A percentile compares a stretch with the other conserved stretches of the same genome.
phyloP scores from a whole-genome alignment of 371 early-diverging fungal species.

The Globomyces sp. region DNA sequence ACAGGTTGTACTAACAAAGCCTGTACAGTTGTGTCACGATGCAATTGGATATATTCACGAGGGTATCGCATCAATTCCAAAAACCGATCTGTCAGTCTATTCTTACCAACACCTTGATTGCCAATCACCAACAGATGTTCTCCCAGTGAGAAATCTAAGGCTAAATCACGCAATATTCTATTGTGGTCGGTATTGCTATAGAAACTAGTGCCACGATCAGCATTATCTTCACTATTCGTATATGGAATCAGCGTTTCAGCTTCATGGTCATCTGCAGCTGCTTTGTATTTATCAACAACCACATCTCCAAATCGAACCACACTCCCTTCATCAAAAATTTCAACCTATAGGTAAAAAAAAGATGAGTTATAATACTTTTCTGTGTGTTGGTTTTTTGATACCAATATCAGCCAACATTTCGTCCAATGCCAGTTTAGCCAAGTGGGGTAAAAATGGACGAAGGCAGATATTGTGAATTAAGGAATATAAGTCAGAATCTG shows the following conservation, averaged over 20 bases:
- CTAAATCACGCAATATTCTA: conserved; percentile 61
- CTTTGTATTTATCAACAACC: background rate
- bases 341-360: background rate
- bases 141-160: conserved; percentile 68
- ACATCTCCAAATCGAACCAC: conserved; percentile 29
- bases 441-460: conserved; percentile 70
- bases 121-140: conserved; percentile 68
- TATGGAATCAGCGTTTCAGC: conserved; percentile 31
- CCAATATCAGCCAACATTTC: conserved; percentile 60
- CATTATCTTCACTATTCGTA: conserved; percentile 62
- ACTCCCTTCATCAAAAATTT: background rate
- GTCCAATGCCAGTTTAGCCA: conserved; percentile 68
- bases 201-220: conserved; percentile 71
- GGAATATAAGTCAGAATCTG: conserved; percentile 65
- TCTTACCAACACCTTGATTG: conserved; percentile 88
- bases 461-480: conserved; percentile 72
- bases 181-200: conserved; percentile 77
- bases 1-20: conserved; percentile 75
- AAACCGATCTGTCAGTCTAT: conserved; percentile 74
- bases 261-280: conserved; percentile 18
- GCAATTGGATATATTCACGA: conserved; percentile 81
- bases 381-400: conserved; percentile 32
- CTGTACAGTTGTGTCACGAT: conserved; percentile 82
- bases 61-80: conserved; percentile 70
- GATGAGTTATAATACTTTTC: background rate